Percentiles rank a stretch among this genome's conserved stretches.
phyloP scores from a whole-genome alignment of 306 rosid genomes.

The Oemleria cerasiformis region DNA sequence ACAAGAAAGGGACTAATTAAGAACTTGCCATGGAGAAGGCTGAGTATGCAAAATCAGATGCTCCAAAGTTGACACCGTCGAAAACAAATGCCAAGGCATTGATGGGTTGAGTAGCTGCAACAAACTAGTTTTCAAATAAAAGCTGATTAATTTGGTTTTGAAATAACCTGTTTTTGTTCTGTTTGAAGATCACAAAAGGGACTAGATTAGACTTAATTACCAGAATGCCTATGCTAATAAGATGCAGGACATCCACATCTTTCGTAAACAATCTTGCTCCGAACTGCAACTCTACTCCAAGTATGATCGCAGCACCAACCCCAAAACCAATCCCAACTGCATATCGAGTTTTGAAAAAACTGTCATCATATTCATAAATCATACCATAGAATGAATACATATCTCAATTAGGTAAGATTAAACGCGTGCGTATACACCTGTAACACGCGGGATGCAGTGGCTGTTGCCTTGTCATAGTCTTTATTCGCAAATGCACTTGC shows the following conservation, averaged over 20 bases:
- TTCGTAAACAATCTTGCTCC: constrained; percentile 76
- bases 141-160: not conserved
- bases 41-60: constrained; percentile 95
- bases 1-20: constrained; percentile 18
- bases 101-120: constrained; percentile 88
- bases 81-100: constrained; percentile 90
- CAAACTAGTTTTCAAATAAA: constrained; percentile 55
- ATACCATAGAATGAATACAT: too few species aligned
- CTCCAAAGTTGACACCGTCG: constrained; percentile 96
- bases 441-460: constrained; percentile 73
- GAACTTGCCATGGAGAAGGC: constrained; percentile 85
- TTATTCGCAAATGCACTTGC: constrained; percentile 90
- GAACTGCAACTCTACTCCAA: constrained; percentile 69
- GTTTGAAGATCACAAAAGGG: constrained; percentile 17
- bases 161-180: not conserved
- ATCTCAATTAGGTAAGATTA: too few species aligned
- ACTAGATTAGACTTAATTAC: constrained; percentile 29
- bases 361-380: not conserved
- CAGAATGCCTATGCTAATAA: constrained; percentile 73
- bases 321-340: constrained; percentile 89
- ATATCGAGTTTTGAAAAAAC: not conserved
- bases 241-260: constrained; percentile 62
- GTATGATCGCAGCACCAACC: constrained; percentile 60
- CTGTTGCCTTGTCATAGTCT: constrained; percentile 64
- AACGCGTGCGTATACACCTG: constrained; percentile 44